Evolutionary conservation across 306 rosid genomes (phyloP), one percentile per base, ranked within the genome.

Genomic region (Rosa persica): DNA sequence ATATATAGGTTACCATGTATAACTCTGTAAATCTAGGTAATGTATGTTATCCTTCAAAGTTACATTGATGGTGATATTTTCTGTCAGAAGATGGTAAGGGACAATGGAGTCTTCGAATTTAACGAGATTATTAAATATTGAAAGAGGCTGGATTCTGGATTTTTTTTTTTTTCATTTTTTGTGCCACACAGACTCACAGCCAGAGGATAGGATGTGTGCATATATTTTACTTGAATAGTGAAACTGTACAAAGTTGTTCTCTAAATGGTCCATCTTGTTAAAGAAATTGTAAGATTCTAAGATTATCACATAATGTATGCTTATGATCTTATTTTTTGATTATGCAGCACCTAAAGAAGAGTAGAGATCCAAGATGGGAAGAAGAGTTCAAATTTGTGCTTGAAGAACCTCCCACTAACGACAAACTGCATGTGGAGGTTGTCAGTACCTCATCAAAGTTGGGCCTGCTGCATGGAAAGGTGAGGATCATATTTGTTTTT

Each of bases 301-400:
- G 43, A 2, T 78, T 16, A 57, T 36, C 66, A 4, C 5, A 5
- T 74, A 65, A 38, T 57, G 15, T 60, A 36, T 49, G 83, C 54
- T 62, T 75, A 72, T 75, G 38, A 57, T 57, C 67, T 60, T 49
- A 23, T 55, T 76, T 55, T 76, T 70, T 57, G 67, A 51, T 47
- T 22, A 49, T 84, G 51, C 75, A 94, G 97, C 79, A 5, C 30
- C 22, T 94, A 73, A 94, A 90, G 79, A 94, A 90, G 85, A 92
- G 77, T 81, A 89, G 94, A 82, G 96, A 94, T 85, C 98, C 98
- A 17, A 88, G 96, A 66, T 94, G 98, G 98, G 97, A 85, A 42
- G 97, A 94, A 72, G 95, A 94, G 74, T 94, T 94, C 62, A 79
- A 84, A 42, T 92, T 89, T 81, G 72, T 57, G 85, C 80, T 89